These are phyloP conservation scores for Talaromyces funiculosus DNA, from an alignment of 2,329 filamentous ascomycete species.

Conservation along the genomic window DNA sequence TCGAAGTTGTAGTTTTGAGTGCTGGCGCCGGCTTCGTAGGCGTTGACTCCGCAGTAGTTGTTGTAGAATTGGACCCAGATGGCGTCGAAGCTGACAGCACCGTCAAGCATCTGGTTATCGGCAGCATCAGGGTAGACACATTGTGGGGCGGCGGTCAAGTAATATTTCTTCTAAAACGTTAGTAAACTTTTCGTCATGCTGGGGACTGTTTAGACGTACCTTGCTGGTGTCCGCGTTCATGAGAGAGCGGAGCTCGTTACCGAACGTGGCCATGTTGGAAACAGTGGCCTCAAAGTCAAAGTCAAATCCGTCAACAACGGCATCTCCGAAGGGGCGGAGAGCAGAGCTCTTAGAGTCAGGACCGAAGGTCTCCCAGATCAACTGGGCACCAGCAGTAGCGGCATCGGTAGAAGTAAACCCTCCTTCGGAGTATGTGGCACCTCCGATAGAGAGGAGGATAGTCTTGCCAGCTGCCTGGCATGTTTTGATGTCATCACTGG, in stretches of 20 bases:
- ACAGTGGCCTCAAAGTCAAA: conserved; percentile 64
- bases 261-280: conserved; percentile 58
- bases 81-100: conserved; percentile 53
- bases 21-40: conserved; percentile 42
- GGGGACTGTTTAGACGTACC: conserved; percentile 6
- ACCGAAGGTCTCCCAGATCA: conserved; percentile 67
- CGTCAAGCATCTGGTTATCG: conserved; percentile 52
- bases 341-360: conserved; percentile 44
- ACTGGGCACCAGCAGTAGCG: conserved; percentile 54
- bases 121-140: conserved; percentile 61
- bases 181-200: not conserved
- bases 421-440: conserved; percentile 63
- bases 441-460: conserved; percentile 66
- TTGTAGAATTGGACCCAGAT: conserved; percentile 64
- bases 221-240: conserved; percentile 51
- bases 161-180: conserved; percentile 38
- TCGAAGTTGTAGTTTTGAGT: conserved; percentile 57
- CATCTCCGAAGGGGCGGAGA: conserved; percentile 61
- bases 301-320: conserved; percentile 68
- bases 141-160: conserved; percentile 62
- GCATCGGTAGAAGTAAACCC: conserved; percentile 53
- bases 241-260: conserved; percentile 48
- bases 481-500: conserved; percentile 43
- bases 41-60: conserved; percentile 58
- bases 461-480: conserved; percentile 66